These are phyloP conservation scores for Boehmeria nivea DNA, from an alignment of 306 rosid genomes.

Conservation along the genomic window DNA sequence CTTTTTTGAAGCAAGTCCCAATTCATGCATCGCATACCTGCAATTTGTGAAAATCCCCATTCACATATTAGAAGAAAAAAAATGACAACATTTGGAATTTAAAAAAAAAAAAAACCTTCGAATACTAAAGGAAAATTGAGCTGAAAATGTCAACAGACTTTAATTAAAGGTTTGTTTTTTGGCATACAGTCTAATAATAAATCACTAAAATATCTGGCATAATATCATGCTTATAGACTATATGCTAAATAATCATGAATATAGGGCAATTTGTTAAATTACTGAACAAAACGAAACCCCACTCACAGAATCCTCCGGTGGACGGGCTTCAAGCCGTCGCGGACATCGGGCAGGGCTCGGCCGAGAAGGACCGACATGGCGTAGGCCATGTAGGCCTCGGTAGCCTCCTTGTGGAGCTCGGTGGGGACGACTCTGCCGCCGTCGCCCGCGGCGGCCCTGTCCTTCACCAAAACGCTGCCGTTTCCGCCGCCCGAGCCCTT, in stretches of 20 bases:
- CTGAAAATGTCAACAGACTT: too few species aligned
- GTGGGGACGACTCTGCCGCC: conserved; percentile 30
- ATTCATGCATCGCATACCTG: conserved; percentile 97
- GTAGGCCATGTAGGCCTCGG: conserved; percentile 82
- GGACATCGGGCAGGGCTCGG: conserved; percentile 92
- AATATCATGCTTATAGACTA: too few species aligned
- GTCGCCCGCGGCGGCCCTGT: conserved; percentile 26
- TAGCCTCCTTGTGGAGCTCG: conserved; percentile 79
- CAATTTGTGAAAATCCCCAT: not conserved
- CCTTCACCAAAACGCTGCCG: conserved; percentile 48
- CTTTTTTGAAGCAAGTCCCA: conserved; percentile 77
- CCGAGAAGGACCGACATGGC: conserved; percentile 96
- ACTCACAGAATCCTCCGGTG: conserved; percentile 92
- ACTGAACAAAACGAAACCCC: conserved; percentile 2
- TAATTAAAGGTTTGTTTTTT: too few species aligned
- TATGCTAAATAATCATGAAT: too few species aligned
- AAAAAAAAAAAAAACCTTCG: not conserved
- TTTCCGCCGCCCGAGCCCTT: conserved; percentile 39
- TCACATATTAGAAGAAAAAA: not conserved
- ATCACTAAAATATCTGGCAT: too few species aligned
- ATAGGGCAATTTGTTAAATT: too few species aligned
- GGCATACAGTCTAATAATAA: too few species aligned
- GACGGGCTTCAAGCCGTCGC: conserved; percentile 94
- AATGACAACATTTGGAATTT: too few species aligned
- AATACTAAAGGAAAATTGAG: too few species aligned